These are phyloP conservation scores for Mortierella polycephala DNA, from an alignment of 371 early-diverging fungal species.

Conservation along the genomic window DNA sequence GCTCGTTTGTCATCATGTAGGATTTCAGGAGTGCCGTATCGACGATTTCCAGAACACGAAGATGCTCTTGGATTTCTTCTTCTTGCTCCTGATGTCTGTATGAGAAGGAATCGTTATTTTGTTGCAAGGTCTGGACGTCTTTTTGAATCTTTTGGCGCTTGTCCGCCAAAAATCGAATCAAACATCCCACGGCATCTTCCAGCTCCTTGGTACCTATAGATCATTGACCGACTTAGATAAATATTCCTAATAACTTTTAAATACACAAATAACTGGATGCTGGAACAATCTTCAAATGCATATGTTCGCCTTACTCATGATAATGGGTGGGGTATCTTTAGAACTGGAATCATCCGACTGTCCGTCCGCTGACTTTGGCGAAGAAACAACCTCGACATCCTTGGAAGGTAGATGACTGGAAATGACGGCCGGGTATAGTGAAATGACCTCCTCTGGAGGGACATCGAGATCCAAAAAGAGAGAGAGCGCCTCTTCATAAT, in stretches of 20 bases:
- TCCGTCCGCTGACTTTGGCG: slow-evolving; percentile 13
- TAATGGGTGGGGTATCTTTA: slow-evolving; percentile 28
- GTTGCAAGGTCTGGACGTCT: slow-evolving; percentile 20
- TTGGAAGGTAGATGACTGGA: slow-evolving; percentile 56
- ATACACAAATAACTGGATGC: background rate
- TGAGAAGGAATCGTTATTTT: slow-evolving; percentile 31
- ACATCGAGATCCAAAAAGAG: slow-evolving; percentile 85
- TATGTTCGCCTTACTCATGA: slow-evolving; percentile 41
- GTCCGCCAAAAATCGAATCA: slow-evolving; percentile 79
- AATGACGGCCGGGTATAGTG: slow-evolving; percentile 82
- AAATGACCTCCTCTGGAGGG: slow-evolving; percentile 85
- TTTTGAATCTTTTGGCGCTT: slow-evolving; percentile 69
- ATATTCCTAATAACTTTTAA: background rate
- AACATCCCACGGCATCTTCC: slow-evolving; percentile 69
- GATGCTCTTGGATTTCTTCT: slow-evolving; percentile 57
- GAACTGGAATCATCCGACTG: slow-evolving; percentile 3
- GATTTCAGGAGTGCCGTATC: slow-evolving; percentile 91
- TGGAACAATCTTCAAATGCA: too few species aligned
- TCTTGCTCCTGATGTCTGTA: slow-evolving; percentile 48
- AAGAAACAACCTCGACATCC: slow-evolving; percentile 22
- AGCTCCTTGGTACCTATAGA: slow-evolving; percentile 57
- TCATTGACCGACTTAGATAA: background rate
- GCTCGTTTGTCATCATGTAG: slow-evolving; percentile 81
- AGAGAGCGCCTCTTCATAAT: slow-evolving; percentile 82
- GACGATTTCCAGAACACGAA: slow-evolving; percentile 76